phyloP scores from a whole-genome alignment of 805 yeast genomes.

The Priceomyces medius region DNA sequence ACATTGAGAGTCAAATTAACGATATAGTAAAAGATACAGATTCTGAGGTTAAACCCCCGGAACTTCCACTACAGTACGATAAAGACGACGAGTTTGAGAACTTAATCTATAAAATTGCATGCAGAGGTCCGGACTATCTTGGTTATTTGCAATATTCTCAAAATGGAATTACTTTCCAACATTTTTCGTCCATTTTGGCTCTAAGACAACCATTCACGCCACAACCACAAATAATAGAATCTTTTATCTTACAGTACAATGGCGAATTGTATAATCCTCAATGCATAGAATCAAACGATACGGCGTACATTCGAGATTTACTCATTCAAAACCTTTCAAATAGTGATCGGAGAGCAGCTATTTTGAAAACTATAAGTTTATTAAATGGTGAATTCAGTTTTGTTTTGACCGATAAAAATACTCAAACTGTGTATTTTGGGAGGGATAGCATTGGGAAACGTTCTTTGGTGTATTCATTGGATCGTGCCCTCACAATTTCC shows the following conservation, averaged over 20 bases:
- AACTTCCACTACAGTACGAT: background rate
- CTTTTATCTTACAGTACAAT: slow-evolving; percentile 66
- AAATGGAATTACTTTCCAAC: slow-evolving; percentile 22
- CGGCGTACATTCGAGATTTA: slow-evolving; percentile 47
- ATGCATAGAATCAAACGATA: slow-evolving; percentile 58
- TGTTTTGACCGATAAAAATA: slow-evolving; percentile 45
- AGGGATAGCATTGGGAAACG: slow-evolving; percentile 82
- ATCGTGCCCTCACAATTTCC: slow-evolving; percentile 41
- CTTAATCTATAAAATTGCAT: slow-evolving; percentile 45
- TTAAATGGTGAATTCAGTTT: slow-evolving; percentile 86
- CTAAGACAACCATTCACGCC: slow-evolving; percentile 72
- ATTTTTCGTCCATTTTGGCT: slow-evolving; percentile 73
- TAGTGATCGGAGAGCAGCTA: slow-evolving; percentile 23
- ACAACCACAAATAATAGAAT: slow-evolving; percentile 58
- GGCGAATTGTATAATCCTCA: slow-evolving; percentile 81
- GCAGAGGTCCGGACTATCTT: slow-evolving; percentile 65
- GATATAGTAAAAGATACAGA: slow-evolving; percentile 7
- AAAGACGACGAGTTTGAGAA: slow-evolving; percentile 21
- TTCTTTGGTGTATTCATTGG: slow-evolving; percentile 54
- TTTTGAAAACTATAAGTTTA: slow-evolving; percentile 39
- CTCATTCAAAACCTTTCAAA: slow-evolving; percentile 23
- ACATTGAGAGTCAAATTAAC: slow-evolving; percentile 15
- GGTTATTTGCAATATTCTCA: slow-evolving; percentile 13
- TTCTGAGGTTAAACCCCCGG: slow-evolving; percentile 7
- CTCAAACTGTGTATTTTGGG: slow-evolving; percentile 62